These are phyloP conservation scores for Talaromyces adpressus DNA, from an alignment of 495 filamentous ascomycete species.

Conservation along the genomic window DNA sequence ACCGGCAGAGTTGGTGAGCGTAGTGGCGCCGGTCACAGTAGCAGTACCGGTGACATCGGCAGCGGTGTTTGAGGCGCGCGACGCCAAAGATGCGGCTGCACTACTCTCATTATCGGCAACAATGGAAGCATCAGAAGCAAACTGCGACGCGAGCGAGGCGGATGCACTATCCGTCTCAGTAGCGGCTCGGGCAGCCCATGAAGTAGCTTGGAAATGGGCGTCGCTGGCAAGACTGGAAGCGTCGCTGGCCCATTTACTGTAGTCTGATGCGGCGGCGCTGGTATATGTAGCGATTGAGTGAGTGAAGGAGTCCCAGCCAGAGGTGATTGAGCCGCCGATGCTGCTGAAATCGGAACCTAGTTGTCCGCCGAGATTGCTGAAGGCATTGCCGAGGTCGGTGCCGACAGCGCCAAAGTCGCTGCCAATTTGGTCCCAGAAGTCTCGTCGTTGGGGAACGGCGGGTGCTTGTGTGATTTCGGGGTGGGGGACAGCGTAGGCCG, in stretches of 20 bases:
- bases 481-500: conserved; percentile 5
- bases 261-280: background rate
- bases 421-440: conserved; percentile 5
- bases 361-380: background rate
- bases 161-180: conserved; percentile 1
- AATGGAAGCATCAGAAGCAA: conserved; percentile 3
- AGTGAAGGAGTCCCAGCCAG: conserved; percentile 5
- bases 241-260: conserved; percentile 7
- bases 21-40: background rate
- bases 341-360: conserved; percentile 1
- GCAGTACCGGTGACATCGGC: background rate
- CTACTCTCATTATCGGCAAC: conserved; percentile 2
- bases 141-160: conserved; percentile 4
- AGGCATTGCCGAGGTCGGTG: conserved; percentile 5
- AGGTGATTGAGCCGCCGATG: conserved; percentile 6
- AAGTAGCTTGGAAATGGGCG: background rate
- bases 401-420: conserved; percentile 6
- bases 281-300: background rate
- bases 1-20: conserved; percentile 7
- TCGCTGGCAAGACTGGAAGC: conserved; percentile 6
- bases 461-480: conserved; percentile 7
- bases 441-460: background rate
- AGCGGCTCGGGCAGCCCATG: background rate
- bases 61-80: background rate
- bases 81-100: background rate